Percentiles rank a stretch among this genome's conserved stretches.
These are phyloP conservation scores for Trifolium pratense DNA, from an alignment of 306 rosid species.

Conservation along the genomic window DNA sequence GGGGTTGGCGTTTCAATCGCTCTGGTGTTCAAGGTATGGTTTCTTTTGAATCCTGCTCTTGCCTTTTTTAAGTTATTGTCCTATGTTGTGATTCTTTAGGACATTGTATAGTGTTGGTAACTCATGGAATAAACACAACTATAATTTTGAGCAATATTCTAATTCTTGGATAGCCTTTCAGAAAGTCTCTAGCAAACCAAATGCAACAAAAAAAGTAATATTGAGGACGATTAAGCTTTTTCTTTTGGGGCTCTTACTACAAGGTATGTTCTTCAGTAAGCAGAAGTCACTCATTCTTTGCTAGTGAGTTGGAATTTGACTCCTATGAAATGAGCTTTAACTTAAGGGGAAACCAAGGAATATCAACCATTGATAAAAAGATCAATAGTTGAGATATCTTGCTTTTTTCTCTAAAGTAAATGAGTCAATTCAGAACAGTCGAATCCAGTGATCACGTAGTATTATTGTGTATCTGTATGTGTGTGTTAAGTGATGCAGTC, in stretches of 20 bases:
- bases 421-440: conserved; percentile 2
- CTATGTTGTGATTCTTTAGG: conserved; percentile 17
- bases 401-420: neutral
- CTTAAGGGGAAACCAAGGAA: neutral
- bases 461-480: neutral
- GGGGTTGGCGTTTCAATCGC: conserved; percentile 71
- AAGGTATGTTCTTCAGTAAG: conserved; percentile 53
- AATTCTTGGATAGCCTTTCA: conserved; percentile 47
- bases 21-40: conserved; percentile 72
- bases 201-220: conserved; percentile 63
- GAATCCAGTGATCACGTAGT: neutral
- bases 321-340: neutral
- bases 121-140: conserved; percentile 1
- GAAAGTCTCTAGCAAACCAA: conserved; percentile 66
- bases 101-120: conserved; percentile 5
- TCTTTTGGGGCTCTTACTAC: conserved; percentile 67
- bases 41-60: neutral
- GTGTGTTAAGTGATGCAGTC: neutral
- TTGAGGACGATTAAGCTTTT: conserved; percentile 68
- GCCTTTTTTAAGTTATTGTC: neutral
- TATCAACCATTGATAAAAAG: neutral
- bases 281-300: conserved; percentile 10
- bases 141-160: conserved; percentile 8
- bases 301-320: neutral
- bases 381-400: neutral